Percentiles rank a stretch among this genome's conserved stretches.
Conservation (phyloP, 1,139 yeast species). For the Pichia sp. region DNA sequence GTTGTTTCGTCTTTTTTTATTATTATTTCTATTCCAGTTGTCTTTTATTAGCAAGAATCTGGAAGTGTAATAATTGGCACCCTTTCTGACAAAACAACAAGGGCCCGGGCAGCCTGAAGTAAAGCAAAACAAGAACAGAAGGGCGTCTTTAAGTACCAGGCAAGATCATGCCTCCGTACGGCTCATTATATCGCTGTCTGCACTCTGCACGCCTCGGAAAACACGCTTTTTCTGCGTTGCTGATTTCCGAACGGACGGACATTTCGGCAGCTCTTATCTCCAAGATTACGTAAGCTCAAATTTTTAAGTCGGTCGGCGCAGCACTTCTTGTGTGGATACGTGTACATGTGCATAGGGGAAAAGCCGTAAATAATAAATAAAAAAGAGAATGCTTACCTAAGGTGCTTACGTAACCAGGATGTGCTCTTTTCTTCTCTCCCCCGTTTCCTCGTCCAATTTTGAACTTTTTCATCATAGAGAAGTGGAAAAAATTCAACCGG, state of each 20-base stretch:
- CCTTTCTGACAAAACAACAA: not conserved
- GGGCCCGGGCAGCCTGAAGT: not conserved
- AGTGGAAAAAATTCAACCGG: not conserved
- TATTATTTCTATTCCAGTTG: not conserved
- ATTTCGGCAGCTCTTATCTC: not conserved
- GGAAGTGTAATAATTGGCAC: not conserved
- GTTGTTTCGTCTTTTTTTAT: not conserved
- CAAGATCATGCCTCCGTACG: not conserved
- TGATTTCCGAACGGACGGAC: constrained; percentile 13
- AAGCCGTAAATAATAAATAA: not conserved
- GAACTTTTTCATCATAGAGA: not conserved
- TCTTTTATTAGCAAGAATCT: not conserved
- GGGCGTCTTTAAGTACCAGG: not conserved
- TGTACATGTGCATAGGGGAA: not conserved
- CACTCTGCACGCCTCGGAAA: not conserved
- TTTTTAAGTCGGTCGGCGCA: constrained; percentile 2
- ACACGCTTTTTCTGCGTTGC: constrained; percentile 15
- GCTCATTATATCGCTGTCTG: not conserved
- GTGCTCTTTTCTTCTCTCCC: not conserved
- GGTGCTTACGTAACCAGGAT: not conserved
- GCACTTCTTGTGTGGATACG: not conserved
- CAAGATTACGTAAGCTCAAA: not conserved
- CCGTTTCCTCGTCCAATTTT: not conserved
- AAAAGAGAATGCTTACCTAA: not conserved
- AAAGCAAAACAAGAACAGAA: not conserved